Evolutionary conservation across 495 filamentous ascomycete species (phyloP), one percentile per base, ranked within the genome.

Genomic region (Penicillium argentinense): DNA sequence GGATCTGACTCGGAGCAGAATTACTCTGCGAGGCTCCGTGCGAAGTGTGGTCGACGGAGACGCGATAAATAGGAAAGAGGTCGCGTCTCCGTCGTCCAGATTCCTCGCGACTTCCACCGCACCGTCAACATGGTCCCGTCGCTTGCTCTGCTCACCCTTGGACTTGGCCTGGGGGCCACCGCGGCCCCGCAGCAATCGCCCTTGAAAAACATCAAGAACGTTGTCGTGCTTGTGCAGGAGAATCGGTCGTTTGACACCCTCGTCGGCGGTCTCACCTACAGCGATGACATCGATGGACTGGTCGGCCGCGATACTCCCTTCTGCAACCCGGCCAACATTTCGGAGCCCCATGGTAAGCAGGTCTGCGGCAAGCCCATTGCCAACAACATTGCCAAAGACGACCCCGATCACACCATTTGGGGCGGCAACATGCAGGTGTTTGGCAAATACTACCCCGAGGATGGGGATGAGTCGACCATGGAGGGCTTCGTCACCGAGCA

Each of bases 401-500:
- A 78, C 41, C 75, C 73, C 14, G 67, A 76, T 48, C 75, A 78
- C 54, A 65, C 63, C 28, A 69, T 78, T 49, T 63, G 57, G 13
- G 75, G 75, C 33, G 69, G 66, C 12, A 76, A 74, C 60, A 66
- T 75, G 56, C 67, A 78, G 55, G 51, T 76, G 47, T 76, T 70
- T 53, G 64, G 70, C 27, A 69, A 62, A n/a, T 72, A 66, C 40
- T 59, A 68, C 23, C 75, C 75, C 0, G 36, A 62, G 46, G 34
- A 39, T 12, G 39, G 52, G 26, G 47, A 59, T 23, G 57, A 61
- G 13, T 45, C 50, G 16, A 47, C 50, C 29, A 64, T 69, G 63
- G 57, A 63, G 16, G 72, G 75, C 9, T 78, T 78, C 49, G 63
- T 76, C 13, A 64, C 69, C 7, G 72, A 75, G 57, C 75, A 78